Conservation (phyloP, 495 filamentous ascomycete species). For the Schizothecium vesticola region DNA sequence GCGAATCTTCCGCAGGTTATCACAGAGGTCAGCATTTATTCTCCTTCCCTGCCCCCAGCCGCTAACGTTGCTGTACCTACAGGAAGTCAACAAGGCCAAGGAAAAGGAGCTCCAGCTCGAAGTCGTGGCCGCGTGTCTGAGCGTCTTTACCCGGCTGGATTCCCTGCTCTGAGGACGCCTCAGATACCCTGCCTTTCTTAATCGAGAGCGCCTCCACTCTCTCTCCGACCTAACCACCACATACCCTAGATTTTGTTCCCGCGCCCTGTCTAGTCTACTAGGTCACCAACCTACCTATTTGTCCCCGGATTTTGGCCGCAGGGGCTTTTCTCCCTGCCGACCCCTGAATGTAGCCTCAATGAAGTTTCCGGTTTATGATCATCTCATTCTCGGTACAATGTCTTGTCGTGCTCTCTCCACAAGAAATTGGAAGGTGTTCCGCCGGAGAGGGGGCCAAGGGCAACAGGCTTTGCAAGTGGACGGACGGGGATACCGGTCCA, state of each 20-base stretch:
- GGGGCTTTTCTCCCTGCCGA: neutral
- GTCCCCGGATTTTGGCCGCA: neutral
- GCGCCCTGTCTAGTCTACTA: neutral
- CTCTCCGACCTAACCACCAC: neutral
- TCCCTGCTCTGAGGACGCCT: conserved; percentile 64
- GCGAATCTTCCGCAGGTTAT: conserved; percentile 89
- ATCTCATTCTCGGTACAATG: neutral
- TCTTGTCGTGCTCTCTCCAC: too few relatives aligned
- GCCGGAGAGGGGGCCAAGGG: too few relatives aligned
- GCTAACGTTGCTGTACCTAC: conserved; percentile 8
- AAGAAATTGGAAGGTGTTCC: too few relatives aligned
- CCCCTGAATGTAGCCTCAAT: neutral
- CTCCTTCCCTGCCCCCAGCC: neutral
- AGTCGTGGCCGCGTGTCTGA: conserved; percentile 93
- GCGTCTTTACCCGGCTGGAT: conserved; percentile 93
- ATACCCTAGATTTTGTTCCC: neutral
- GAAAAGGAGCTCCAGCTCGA: conserved; percentile 95
- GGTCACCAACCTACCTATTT: neutral
- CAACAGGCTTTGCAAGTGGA: too few relatives aligned
- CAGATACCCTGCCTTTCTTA: neutral
- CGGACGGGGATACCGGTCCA: too few relatives aligned
- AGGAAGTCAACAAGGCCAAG: conserved; percentile 74
- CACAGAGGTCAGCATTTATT: conserved; percentile 50
- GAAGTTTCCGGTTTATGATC: neutral
- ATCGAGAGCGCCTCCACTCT: neutral